phyloP scores from a whole-genome alignment of 345 rosid genomes.

The Bruguiera sexangula region DNA sequence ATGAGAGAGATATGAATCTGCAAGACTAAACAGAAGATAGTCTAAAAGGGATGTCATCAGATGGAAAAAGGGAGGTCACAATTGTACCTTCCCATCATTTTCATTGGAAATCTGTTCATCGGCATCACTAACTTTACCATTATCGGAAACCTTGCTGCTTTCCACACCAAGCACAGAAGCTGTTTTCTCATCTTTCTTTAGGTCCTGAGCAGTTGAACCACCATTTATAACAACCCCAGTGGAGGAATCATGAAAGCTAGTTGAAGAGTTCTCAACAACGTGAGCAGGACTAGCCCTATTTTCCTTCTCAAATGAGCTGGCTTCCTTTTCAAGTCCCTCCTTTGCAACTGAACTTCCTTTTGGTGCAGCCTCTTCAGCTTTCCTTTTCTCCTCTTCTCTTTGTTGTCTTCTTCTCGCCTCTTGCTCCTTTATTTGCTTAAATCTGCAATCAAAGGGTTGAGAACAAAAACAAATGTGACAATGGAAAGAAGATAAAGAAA shows the following conservation, averaged over 20 bases:
- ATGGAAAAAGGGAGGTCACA: background rate
- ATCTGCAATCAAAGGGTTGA: conserved; percentile 44
- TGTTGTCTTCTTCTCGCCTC: conserved; percentile 64
- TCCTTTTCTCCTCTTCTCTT: conserved; percentile 59
- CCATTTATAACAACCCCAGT: conserved; percentile 44
- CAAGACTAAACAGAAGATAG: background rate
- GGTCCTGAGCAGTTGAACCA: conserved; percentile 31
- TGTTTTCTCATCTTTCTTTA: conserved; percentile 26
- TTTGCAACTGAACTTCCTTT: conserved; percentile 25
- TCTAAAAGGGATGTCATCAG: background rate
- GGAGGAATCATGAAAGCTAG: conserved; percentile 24
- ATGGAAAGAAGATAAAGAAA: background rate
- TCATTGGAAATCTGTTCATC: conserved; percentile 31
- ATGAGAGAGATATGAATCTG: background rate
- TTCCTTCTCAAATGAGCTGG: conserved; percentile 17
- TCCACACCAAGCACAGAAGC: conserved; percentile 18
- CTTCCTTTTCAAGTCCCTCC: conserved; percentile 12
- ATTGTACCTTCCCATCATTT: conserved; percentile 20
- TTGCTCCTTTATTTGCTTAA: conserved; percentile 74
- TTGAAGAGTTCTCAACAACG: conserved; percentile 16
- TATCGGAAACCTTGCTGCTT: conserved; percentile 23
- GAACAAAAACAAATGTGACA: conserved; percentile 9
- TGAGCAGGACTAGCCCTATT: conserved; percentile 25
- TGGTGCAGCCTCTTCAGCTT: conserved; percentile 41
- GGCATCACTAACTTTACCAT: conserved; percentile 19